phyloP scores from a whole-genome alignment of 2,329 filamentous ascomycete species.

The Penicillium sp. region DNA sequence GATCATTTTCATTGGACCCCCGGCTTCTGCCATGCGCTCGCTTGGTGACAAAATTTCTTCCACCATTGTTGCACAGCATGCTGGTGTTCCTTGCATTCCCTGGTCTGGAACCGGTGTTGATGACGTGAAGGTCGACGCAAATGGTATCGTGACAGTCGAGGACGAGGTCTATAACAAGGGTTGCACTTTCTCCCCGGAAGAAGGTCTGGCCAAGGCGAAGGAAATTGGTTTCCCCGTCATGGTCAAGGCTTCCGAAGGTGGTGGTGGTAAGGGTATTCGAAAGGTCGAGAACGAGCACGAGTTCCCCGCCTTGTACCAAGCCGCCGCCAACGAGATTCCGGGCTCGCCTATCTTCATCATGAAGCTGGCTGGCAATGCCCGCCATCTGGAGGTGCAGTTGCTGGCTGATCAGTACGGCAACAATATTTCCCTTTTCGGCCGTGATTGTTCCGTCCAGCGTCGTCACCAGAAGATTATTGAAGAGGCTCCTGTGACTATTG shows the following conservation, averaged over 20 bases:
- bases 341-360: conserved; percentile 99
- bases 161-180: conserved; percentile 85
- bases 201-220: conserved; percentile 81
- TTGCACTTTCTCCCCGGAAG: conserved; percentile 84
- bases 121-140: conserved; percentile 71
- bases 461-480: conserved; percentile 99
- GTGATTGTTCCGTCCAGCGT: conserved; percentile 97
- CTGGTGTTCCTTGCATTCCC: conserved; percentile 94
- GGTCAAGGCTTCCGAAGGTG: conserved; percentile 99
- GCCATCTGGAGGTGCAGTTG: conserved; percentile 95
- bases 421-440: conserved; percentile 97
- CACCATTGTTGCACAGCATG: conserved; percentile 97
- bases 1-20: conserved; percentile 98
- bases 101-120: conserved; percentile 96
- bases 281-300: conserved; percentile 84
- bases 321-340: conserved; percentile 93
- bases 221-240: conserved; percentile 98
- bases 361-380: conserved; percentile 95
- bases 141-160: conserved; percentile 88
- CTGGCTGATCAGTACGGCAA: conserved; percentile 99
- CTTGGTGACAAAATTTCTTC: conserved; percentile 99
- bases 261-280: conserved; percentile 98
- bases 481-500: conserved; percentile 96
- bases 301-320: conserved; percentile 87
- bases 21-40: conserved; percentile 97